These are phyloP conservation scores for Lasiosphaeris hirsuta DNA, from an alignment of 495 filamentous ascomycete genomes.

Conservation along the genomic window DNA sequence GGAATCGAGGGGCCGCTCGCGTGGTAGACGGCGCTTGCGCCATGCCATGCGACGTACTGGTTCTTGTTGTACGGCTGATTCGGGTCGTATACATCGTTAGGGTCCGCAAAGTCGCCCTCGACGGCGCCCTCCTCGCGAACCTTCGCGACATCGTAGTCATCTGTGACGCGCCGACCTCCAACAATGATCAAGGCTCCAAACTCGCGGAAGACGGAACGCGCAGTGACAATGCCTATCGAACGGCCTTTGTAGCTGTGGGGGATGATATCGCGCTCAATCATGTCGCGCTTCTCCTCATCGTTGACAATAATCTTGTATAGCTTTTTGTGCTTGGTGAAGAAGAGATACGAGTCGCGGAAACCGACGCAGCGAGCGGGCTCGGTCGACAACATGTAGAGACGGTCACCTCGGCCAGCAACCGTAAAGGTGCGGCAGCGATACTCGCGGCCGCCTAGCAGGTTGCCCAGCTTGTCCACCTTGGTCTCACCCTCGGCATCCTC, in stretches of 20 bases:
- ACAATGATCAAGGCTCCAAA: constrained; percentile 94
- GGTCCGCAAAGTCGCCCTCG: constrained; percentile 88
- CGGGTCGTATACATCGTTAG: constrained; percentile 68
- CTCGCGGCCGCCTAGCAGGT: constrained; percentile 75
- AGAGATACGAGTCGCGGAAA: constrained; percentile 94
- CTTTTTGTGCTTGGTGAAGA: constrained; percentile 94
- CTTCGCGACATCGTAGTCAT: constrained; percentile 84
- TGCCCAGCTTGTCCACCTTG: constrained; percentile 87
- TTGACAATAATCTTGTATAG: constrained; percentile 95
- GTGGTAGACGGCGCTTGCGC: constrained; percentile 92
- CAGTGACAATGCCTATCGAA: constrained; percentile 95
- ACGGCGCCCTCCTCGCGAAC: constrained; percentile 75
- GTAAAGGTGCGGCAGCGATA: constrained; percentile 94
- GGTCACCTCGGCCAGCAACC: constrained; percentile 73
- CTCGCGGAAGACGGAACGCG: constrained; percentile 92
- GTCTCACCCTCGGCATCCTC: constrained; percentile 84
- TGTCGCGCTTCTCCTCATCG: constrained; percentile 85
- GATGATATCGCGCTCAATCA: constrained; percentile 91
- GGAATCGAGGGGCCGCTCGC: constrained; percentile 75
- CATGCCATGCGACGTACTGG: constrained; percentile 97
- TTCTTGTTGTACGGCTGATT: constrained; percentile 87
- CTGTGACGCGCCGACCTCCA: constrained; percentile 76
- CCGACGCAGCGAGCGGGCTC: constrained; percentile 95
- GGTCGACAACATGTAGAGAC: constrained; percentile 96
- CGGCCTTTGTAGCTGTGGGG: constrained; percentile 98